Evolutionary conservation across 139 green algal species (phyloP).

Genomic region (Helicosporidium sp.): DNA sequence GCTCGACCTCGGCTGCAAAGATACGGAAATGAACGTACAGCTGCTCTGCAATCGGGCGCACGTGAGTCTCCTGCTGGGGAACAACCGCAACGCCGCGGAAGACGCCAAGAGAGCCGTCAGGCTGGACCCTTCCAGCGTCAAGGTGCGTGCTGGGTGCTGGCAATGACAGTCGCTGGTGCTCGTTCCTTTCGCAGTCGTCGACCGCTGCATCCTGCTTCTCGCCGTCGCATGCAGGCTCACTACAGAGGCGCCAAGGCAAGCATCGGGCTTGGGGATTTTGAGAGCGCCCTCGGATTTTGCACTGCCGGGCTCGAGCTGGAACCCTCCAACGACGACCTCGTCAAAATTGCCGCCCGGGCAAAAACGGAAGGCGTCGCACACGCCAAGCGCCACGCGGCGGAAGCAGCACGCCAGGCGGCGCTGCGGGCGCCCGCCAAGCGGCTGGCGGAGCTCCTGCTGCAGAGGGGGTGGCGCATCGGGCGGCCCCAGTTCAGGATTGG

Average conservation of each 20-base stretch:
- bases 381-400: constrained; percentile 2
- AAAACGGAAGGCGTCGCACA: no score
- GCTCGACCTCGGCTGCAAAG: constrained; percentile 18
- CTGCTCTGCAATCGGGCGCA: constrained; percentile 57
- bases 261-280: background rate
- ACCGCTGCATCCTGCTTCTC: background rate
- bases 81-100: constrained; percentile 47
- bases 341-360: no score
- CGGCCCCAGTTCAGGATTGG: constrained; percentile 32
- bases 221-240: background rate
- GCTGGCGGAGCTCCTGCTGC: constrained; percentile 19
- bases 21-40: constrained; percentile 20
- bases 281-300: background rate
- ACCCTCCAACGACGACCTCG: no score
- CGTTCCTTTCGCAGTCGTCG: background rate
- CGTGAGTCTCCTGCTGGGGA: constrained; percentile 53
- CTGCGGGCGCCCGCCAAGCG: constrained; percentile 13
- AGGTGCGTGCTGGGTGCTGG: constrained; percentile 21
- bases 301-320: no score
- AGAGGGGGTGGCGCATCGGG: constrained; percentile 26
- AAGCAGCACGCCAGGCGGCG: constrained; percentile 4
- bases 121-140: constrained; percentile 32
- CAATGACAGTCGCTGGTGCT: background rate
- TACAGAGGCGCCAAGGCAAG: background rate
- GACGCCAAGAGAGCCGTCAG: constrained; percentile 29